Conservation (phyloP, 352 stramenopile species). For the Hyaloperonospora arabidopsidis region DNA sequence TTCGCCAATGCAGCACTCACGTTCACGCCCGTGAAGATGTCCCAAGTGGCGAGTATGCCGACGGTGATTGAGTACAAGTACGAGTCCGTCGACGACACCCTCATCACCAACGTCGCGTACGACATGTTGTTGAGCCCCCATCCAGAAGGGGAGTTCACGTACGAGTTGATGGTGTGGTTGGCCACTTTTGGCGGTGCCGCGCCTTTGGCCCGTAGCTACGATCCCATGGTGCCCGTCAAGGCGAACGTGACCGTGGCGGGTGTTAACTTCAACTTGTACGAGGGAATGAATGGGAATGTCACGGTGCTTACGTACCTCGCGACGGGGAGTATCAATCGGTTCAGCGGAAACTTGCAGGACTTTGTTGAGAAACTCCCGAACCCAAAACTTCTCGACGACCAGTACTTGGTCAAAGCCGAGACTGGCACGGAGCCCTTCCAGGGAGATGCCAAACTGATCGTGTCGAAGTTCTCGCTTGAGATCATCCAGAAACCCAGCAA, state of each 20-base stretch:
- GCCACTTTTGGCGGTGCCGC: conserved; percentile 23
- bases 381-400: conserved; percentile 21
- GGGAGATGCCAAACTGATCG: conserved; percentile 22
- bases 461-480: conserved; percentile 13
- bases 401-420: conserved; percentile 26
- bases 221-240: too few relatives aligned
- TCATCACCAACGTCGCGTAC: conserved; percentile 37
- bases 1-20: conserved; percentile 38
- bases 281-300: conserved; percentile 29
- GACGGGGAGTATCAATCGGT: conserved; percentile 14
- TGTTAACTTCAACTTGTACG: conserved; percentile 27
- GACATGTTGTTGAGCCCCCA: conserved; percentile 32
- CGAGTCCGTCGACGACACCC: conserved; percentile 27
- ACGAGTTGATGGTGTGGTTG: conserved; percentile 41
- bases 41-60: conserved; percentile 27
- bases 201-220: conserved; percentile 23
- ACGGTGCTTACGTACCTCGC: conserved; percentile 36
- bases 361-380: conserved; percentile 27
- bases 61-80: conserved; percentile 34
- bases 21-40: conserved; percentile 28
- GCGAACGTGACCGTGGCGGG: conserved; percentile 17
- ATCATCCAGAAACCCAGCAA: too few relatives aligned
- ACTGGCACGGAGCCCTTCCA: conserved; percentile 31
- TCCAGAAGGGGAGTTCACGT: conserved; percentile 20
- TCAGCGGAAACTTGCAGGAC: conserved; percentile 24